These are phyloP conservation scores for Pezizomycotina sp. DNA, from an alignment of 2,329 filamentous ascomycete genomes.

Conservation along the genomic window DNA sequence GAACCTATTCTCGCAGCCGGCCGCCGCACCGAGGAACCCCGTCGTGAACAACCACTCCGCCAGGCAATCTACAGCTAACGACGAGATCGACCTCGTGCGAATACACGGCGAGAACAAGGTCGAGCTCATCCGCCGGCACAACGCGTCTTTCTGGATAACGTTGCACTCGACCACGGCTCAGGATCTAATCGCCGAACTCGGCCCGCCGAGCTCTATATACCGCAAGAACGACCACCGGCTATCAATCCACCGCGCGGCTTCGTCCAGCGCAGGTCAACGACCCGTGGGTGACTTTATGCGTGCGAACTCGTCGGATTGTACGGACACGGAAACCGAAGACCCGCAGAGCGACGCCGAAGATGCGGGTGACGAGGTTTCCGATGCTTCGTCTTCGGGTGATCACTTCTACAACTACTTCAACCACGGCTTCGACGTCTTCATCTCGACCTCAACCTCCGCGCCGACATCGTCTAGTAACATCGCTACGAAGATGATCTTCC, in stretches of 20 bases:
- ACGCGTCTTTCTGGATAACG: conserved; percentile 49
- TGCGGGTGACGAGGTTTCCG: conserved; percentile 36
- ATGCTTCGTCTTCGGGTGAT: conserved; percentile 45
- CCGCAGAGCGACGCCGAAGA: conserved; percentile 36
- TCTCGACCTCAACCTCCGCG: conserved; percentile 57
- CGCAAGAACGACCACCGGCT: conserved; percentile 78
- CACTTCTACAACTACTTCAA: conserved; percentile 97
- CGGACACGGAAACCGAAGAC: conserved; percentile 43
- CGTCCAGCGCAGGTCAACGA: conserved; percentile 13
- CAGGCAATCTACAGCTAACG: conserved; percentile 40
- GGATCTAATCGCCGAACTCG: conserved; percentile 76
- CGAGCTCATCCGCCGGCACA: conserved; percentile 58
- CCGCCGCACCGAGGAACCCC: conserved; percentile 55
- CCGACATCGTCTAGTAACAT: conserved; percentile 56
- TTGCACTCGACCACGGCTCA: conserved; percentile 82
- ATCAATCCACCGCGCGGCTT: conserved; percentile 55
- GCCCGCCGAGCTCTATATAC: conserved; percentile 86
- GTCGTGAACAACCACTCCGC: conserved; percentile 37
- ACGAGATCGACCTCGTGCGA: conserved; percentile 68
- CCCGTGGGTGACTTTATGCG: conserved; percentile 16
- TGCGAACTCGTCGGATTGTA: conserved; percentile 44
- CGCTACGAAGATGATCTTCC: conserved; percentile 79
- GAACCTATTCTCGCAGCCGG: conserved; percentile 56
- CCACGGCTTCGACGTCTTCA: conserved; percentile 78
- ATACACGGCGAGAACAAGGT: conserved; percentile 64